Evolutionary conservation across 306 rosid genomes (phyloP), one percentile per base, ranked within the genome.

Genomic region (Chamaecrista fasciculata): DNA sequence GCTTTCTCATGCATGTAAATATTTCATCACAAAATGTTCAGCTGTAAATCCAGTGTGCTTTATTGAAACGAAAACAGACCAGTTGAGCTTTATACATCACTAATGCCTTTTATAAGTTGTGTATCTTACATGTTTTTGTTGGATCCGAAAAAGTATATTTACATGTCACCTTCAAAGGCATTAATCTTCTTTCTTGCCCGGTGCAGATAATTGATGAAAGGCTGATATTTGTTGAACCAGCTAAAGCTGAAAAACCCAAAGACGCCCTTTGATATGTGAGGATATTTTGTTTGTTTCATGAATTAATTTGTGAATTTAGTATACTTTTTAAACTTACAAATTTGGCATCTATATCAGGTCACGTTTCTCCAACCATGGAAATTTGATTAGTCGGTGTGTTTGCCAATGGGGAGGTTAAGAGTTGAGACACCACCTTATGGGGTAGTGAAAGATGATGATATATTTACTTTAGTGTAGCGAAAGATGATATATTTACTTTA

Each of bases 151-250:
- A 39, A 24, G 12, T 34, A 46, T n/a, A 55, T 28, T 56, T 1
- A 33, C 23, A 3, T 66, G 46, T 1, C 62, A 62, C 26, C 33
- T 49, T 48, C 24, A 7, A 21, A 6, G n/a, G 15, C 8, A 53
- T 15, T 55, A n/a, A 36, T 46, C 42, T 11, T 36, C n/a, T 59
- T 47, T 40, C 43, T 42, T 67, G 47, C 33, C 25, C 72, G 43
- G 28, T 67, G 75, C 91, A 89, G 95, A 82, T 92, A 44, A 62
- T 89, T 74, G 67, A 83, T 69, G 93, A 93, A 73, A 81, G 89
- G 77, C 59, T 92, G 65, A 78, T 92, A 57, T 89, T 89, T 14
- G 92, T 92, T 44, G 93, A 89, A 80, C 78, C 79, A 76, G 89
- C 96, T 4, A 62, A 72, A 7, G 67, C 61, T 9, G 8, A 2